Evolutionary conservation across 1,284 basidiomycete species (phyloP).

Genomic region (Prillingera fragicola): DNA sequence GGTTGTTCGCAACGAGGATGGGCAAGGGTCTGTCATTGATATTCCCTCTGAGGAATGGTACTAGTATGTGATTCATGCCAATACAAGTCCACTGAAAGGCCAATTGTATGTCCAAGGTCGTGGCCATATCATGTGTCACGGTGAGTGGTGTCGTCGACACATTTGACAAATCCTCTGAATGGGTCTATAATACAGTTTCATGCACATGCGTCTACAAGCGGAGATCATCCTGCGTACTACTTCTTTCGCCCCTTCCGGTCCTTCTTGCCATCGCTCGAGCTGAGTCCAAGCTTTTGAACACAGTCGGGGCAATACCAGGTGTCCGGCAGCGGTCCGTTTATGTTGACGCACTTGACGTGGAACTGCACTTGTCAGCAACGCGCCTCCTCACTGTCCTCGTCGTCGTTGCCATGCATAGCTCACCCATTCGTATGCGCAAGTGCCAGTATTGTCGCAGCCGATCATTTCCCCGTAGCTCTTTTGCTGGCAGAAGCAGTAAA

Average conservation of each 20-base stretch:
- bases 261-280: conserved; percentile 30
- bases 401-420: conserved; percentile 38
- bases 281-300: conserved; percentile 30
- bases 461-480: conserved; percentile 93
- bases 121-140: no score
- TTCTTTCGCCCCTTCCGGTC: conserved; percentile 33
- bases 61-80: no score
- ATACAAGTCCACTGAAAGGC: no score
- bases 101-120: no score
- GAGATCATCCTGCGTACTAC: conserved; percentile 11
- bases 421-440: conserved; percentile 87
- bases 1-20: conserved; percentile 9
- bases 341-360: conserved; percentile 73
- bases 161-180: no score
- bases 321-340: conserved; percentile 63
- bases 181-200: no score
- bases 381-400: neutral
- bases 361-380: conserved; percentile 55
- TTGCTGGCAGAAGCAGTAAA: conserved; percentile 86
- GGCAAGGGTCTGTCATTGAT: neutral
- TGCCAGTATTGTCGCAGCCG: conserved; percentile 77
- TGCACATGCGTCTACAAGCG: no score
- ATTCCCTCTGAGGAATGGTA: conserved; percentile 6
- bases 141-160: no score
- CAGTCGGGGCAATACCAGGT: conserved; percentile 72